Evolutionary conservation across 1,284 basidiomycete genomes (phyloP).

Genomic region (Rhodotorula mucilaginosa): DNA sequence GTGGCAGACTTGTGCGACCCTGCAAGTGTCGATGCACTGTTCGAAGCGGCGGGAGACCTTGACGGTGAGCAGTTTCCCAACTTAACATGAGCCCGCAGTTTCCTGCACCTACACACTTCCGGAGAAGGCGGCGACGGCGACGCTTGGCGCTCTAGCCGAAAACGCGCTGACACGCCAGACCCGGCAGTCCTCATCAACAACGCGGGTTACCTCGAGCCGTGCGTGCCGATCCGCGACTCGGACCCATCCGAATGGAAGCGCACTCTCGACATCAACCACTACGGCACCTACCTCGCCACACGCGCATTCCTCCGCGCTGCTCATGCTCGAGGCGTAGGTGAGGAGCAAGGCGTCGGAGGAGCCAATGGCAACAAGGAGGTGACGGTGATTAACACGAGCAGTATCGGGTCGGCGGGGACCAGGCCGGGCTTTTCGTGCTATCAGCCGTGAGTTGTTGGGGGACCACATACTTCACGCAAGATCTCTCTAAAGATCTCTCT

Average conservation of each 20-base stretch:
- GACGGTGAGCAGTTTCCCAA: constrained; percentile 7
- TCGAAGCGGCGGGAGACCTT: constrained; percentile 13
- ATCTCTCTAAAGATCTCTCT: too few species aligned
- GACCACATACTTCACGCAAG: too few species aligned
- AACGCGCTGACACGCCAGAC: neutral
- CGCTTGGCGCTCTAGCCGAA: neutral
- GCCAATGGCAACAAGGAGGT: neutral
- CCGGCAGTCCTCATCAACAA: constrained; percentile 17
- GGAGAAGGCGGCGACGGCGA: neutral
- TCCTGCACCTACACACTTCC: neutral
- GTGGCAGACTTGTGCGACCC: constrained; percentile 11
- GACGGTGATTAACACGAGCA: constrained; percentile 22
- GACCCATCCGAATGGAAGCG: constrained; percentile 15
- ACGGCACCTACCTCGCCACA: constrained; percentile 23
- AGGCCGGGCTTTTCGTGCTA: constrained; percentile 16
- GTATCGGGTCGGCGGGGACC: constrained; percentile 7
- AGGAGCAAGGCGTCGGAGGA: neutral
- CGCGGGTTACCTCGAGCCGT: constrained; percentile 24
- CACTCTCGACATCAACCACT: constrained; percentile 18
- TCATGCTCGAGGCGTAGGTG: neutral
- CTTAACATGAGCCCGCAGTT: too few species aligned
- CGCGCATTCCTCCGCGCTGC: constrained; percentile 22
- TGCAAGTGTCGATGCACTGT: constrained; percentile 16
- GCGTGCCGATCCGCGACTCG: constrained; percentile 12
- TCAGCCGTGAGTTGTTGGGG: constrained; percentile 3